Evolutionary conservation across 768 basidiomycete species (phyloP).

Genomic region (Strobilomyces dryophilus): DNA sequence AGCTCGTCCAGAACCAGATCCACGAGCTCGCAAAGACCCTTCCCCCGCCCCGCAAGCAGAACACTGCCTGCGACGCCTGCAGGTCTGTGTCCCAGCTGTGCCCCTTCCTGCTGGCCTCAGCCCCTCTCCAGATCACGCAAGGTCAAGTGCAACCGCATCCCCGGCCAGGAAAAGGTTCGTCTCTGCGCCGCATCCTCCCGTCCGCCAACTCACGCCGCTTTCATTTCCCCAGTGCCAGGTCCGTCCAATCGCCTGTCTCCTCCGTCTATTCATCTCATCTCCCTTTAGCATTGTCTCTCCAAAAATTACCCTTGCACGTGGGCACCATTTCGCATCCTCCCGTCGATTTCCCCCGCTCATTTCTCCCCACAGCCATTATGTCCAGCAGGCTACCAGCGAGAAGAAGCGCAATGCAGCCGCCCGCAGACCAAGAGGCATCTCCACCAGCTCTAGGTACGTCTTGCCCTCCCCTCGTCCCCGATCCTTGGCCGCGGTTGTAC

Average conservation of each 20-base stretch:
- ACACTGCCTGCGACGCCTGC: constrained; percentile 92
- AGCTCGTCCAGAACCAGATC: constrained; percentile 74
- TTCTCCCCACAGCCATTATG: constrained; percentile 52
- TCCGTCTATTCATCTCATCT: constrained; percentile 7
- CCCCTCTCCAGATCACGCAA: constrained; percentile 60
- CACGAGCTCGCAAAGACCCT: constrained; percentile 77
- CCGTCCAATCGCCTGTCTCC: constrained; percentile 20
- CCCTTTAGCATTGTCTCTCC: constrained; percentile 67
- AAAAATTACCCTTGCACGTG: constrained; percentile 94
- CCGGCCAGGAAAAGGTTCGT: constrained; percentile 77
- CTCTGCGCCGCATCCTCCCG: constrained; percentile 10
- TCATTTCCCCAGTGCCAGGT: constrained; percentile 60
- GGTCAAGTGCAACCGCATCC: constrained; percentile 82
- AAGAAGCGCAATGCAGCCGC: constrained; percentile 63
- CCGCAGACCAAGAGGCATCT: constrained; percentile 65
- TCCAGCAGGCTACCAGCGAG: constrained; percentile 82
- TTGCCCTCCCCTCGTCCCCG: not conserved
- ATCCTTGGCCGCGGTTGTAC: constrained; percentile 23
- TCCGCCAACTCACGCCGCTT: constrained; percentile 12
- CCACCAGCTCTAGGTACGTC: constrained; percentile 45
- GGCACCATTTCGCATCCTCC: constrained; percentile 32
- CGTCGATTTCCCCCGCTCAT: constrained; percentile 17
- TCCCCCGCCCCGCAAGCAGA: constrained; percentile 86
- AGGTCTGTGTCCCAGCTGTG: constrained; percentile 41
- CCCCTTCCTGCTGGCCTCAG: not conserved